Evolutionary conservation across 1,139 yeast genomes (phyloP), one percentile per base, ranked within the genome.

Genomic region (Pichia sp.): DNA sequence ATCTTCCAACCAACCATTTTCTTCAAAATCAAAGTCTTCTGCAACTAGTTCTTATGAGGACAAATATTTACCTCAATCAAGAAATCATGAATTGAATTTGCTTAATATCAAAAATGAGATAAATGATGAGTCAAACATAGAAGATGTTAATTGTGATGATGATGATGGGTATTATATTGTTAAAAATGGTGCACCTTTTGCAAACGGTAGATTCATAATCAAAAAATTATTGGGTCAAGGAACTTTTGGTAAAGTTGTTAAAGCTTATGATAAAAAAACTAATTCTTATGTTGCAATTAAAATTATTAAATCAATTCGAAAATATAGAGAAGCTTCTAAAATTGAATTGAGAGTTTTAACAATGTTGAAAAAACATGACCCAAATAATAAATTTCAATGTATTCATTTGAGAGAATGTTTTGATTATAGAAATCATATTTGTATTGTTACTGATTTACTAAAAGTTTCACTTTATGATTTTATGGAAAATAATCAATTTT

Each of bases 231-330:
- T 93, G 46, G 99, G 99, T 19, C 97, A 91, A 57, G 99, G 99
- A 7, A 93, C 98, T 0, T 93, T 91, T 67, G 98, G 98, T 16
- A 91, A 89, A 59, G 99, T 93, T 13, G 83, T 88, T 30, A 78
- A 78, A 53, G 84, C 88, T 38, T 66, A 66, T 49, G 89, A 81
- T 55, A 70, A 70, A 46, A 65, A 70, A 35, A 72, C 72, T 40
- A 68, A 77, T 29, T 74, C 76, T 46, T 72, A 74, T 41, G 94
- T 88, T 41, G 99, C 99, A 1, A 82, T 91, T 49, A 93, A 93
- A 61, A 86, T 93, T 50, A 91, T 93, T 37, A 69, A 85, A 50
- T 80, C 86, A 37, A 79, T 83, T 29, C 88, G 83, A 26, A 79
- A 84, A 61, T 83, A 83, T 56, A 66, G 91, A 46, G 89, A 81